Evolutionary conservation across 768 basidiomycete species (phyloP).

Genomic region (Lactifluus subvellereus): DNA sequence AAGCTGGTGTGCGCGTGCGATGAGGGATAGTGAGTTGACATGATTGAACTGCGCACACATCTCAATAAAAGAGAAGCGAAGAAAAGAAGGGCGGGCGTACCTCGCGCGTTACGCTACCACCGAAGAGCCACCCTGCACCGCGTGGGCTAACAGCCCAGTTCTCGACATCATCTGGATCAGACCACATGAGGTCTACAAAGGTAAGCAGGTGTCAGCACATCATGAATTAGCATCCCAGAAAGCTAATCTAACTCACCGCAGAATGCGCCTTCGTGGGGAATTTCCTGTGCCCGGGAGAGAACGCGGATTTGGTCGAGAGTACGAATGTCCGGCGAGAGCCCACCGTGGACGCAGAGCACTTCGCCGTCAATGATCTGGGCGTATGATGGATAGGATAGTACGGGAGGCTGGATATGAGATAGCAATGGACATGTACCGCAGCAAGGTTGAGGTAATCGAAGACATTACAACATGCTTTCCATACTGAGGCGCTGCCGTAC

Average conservation of each 20-base stretch:
- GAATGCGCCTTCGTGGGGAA: slow-evolving; percentile 98
- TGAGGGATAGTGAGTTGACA: slow-evolving; percentile 78
- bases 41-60: slow-evolving; percentile 69
- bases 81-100: slow-evolving; percentile 34
- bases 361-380: slow-evolving; percentile 90
- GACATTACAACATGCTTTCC: slow-evolving; percentile 96
- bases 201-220: background rate
- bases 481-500: slow-evolving; percentile 90
- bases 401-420: background rate
- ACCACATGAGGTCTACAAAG: slow-evolving; percentile 89
- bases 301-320: slow-evolving; percentile 94
- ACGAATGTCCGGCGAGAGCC: slow-evolving; percentile 91
- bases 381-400: background rate
- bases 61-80: background rate
- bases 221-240: background rate
- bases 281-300: slow-evolving; percentile 91
- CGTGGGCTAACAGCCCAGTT: slow-evolving; percentile 97
- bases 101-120: slow-evolving; percentile 78
- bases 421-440: slow-evolving; percentile 50
- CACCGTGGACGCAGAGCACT: slow-evolving; percentile 92
- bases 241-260: slow-evolving; percentile 51
- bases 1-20: slow-evolving; percentile 94
- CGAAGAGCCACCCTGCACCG: slow-evolving; percentile 95
- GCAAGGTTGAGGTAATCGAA: slow-evolving; percentile 96
- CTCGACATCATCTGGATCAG: slow-evolving; percentile 90